Evolutionary conservation across 805 yeast genomes (phyloP).

Genomic region (Cyberlindnera galapagoensis): DNA sequence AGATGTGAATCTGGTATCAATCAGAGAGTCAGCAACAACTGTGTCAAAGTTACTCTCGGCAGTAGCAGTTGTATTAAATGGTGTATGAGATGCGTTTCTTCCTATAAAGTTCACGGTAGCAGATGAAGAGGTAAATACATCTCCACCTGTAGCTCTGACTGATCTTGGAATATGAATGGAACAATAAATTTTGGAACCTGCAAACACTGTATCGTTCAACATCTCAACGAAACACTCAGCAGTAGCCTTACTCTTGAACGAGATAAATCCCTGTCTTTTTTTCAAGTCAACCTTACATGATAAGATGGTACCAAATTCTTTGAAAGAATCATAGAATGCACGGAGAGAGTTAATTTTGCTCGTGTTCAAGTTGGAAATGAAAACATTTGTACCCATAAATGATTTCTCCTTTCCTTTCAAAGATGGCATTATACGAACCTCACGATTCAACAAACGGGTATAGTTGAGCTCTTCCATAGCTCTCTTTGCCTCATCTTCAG

Average conservation of each 20-base stretch:
- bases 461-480: constrained; percentile 57
- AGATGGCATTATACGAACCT: constrained; percentile 51
- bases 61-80: too few species aligned
- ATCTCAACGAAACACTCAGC: constrained; percentile 31
- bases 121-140: not conserved
- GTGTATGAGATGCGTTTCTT: not conserved
- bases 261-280: constrained; percentile 35
- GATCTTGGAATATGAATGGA: constrained; percentile 33
- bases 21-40: not conserved
- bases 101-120: not conserved
- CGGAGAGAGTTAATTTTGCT: constrained; percentile 31
- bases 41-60: not conserved
- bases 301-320: constrained; percentile 37
- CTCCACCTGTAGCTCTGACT: constrained; percentile 5
- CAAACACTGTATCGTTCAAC: constrained; percentile 24
- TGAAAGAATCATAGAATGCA: constrained; percentile 43
- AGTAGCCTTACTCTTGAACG: constrained; percentile 27
- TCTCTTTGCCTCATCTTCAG: constrained; percentile 41
- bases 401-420: constrained; percentile 36
- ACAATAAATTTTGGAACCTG: constrained; percentile 29
- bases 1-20: too few species aligned
- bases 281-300: constrained; percentile 34
- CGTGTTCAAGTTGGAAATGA: constrained; percentile 36
- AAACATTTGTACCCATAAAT: constrained; percentile 42
- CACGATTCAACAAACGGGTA: constrained; percentile 32